phyloP scores from a whole-genome alignment of 1,139 yeast species.

The Sugiyamaella xylanicola region DNA sequence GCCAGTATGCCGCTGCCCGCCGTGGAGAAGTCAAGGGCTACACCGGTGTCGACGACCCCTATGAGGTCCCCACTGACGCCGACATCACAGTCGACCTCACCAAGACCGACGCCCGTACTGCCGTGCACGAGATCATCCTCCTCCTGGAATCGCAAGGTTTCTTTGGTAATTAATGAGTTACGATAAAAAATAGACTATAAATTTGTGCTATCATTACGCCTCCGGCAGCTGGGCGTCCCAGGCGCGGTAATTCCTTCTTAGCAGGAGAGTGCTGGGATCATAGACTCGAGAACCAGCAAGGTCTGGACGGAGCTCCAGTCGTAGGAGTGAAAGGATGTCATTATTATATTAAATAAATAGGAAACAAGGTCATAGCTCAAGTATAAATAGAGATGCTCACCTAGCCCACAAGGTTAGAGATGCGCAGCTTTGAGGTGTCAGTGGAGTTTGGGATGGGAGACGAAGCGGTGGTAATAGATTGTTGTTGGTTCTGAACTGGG shows the following conservation, averaged over 20 bases:
- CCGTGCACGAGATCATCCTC: constrained; percentile 70
- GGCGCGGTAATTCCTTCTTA: no score
- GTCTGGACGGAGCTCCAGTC: no score
- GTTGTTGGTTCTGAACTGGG: neutral
- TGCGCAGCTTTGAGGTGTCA: constrained; percentile 22
- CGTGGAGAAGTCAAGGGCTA: constrained; percentile 52
- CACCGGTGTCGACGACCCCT: constrained; percentile 52
- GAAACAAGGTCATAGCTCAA: neutral
- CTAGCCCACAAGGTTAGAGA: constrained; percentile 22
- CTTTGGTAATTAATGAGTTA: constrained; percentile 47
- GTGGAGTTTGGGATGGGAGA: constrained; percentile 13
- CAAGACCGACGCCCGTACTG: constrained; percentile 55
- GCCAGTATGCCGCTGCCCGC: constrained; percentile 50
- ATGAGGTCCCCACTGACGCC: constrained; percentile 53
- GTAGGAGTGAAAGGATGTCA: no score
- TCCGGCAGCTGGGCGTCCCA: no score
- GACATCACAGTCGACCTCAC: constrained; percentile 57
- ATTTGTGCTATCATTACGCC: no score
- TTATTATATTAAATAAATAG: constrained; percentile 3
- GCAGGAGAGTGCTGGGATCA: no score
- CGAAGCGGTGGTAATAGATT: neutral
- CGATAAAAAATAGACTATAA: neutral
- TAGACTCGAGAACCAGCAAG: no score
- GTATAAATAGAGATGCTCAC: constrained; percentile 14
- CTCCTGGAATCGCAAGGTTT: constrained; percentile 81